Conservation (phyloP, 225 moss, liverwort and hornwort species). For the Bryum argenteum region DNA sequence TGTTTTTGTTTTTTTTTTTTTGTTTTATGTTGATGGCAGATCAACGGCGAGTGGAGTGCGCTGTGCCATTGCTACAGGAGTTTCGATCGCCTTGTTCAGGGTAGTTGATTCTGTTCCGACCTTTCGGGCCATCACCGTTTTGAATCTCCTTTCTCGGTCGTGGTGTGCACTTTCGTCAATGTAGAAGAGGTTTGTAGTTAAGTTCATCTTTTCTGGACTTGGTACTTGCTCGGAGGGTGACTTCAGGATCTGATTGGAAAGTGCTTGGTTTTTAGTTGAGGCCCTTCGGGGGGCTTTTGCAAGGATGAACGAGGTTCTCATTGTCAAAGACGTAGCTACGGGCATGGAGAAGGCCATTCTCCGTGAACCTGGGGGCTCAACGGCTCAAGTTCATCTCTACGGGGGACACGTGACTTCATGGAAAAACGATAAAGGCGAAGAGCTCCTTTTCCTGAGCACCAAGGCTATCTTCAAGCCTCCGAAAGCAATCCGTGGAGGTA, state of each 20-base stretch:
- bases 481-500: constrained; percentile 90
- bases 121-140: not conserved
- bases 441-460: constrained; percentile 84
- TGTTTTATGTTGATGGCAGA: constrained; percentile 35
- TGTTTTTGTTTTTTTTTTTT: not conserved
- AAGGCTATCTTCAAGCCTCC: constrained; percentile 96
- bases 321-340: constrained; percentile 62
- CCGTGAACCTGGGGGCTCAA: constrained; percentile 68
- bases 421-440: constrained; percentile 97
- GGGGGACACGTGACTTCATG: constrained; percentile 95
- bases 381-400: constrained; percentile 78
- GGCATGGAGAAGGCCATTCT: constrained; percentile 72
- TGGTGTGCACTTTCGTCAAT: constrained; percentile 30
- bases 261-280: constrained; percentile 14
- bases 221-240: constrained; percentile 6
- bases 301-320: constrained; percentile 63
- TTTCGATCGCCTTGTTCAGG: constrained; percentile 5
- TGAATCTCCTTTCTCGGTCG: not conserved
- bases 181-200: constrained; percentile 20
- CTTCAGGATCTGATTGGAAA: constrained; percentile 24
- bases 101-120: not conserved
- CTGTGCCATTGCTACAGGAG: not conserved
- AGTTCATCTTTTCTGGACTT: constrained; percentile 20
- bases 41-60: constrained; percentile 27
- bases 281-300: constrained; percentile 28